Conservation (phyloP, 1,284 basidiomycete genomes). For the Cutaneotrichosporon curvatum region DNA sequence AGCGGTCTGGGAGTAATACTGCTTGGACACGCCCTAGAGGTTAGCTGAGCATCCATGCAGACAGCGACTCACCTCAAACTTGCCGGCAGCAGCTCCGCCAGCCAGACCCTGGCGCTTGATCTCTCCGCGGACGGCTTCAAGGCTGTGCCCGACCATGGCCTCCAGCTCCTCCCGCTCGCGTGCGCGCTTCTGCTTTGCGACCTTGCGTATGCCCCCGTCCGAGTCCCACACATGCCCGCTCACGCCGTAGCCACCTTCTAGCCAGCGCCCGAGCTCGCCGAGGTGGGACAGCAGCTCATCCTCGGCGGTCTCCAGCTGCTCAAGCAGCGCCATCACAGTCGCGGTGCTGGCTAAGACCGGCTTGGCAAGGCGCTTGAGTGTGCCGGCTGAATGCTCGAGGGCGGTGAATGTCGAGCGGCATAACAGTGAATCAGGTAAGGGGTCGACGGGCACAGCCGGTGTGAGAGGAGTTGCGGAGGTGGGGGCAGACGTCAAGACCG, state of each 20-base stretch:
- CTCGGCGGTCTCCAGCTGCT: constrained; percentile 41
- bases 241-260: constrained; percentile 35
- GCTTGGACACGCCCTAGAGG: constrained; percentile 34
- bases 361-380: constrained; percentile 39
- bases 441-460: constrained; percentile 32
- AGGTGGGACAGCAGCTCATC: constrained; percentile 35
- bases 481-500: too few species aligned
- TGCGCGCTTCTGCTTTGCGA: constrained; percentile 26
- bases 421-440: constrained; percentile 38
- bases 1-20: constrained; percentile 39
- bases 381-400: constrained; percentile 36
- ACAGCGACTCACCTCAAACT: constrained; percentile 38
- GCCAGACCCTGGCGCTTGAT: constrained; percentile 40
- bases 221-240: constrained; percentile 24
- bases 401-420: constrained; percentile 40
- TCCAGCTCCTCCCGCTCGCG: constrained; percentile 35
- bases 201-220: constrained; percentile 26
- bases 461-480: too few species aligned
- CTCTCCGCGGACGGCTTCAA: constrained; percentile 36
- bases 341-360: constrained; percentile 26
- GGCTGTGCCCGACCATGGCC: constrained; percentile 30
- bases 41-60: neutral
- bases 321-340: constrained; percentile 27
- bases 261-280: constrained; percentile 36
- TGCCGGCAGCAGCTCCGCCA: constrained; percentile 31